Base-by-base conservation (phyloP, 208 protist genomes). In the Trypanosoma lewisi region DNA sequence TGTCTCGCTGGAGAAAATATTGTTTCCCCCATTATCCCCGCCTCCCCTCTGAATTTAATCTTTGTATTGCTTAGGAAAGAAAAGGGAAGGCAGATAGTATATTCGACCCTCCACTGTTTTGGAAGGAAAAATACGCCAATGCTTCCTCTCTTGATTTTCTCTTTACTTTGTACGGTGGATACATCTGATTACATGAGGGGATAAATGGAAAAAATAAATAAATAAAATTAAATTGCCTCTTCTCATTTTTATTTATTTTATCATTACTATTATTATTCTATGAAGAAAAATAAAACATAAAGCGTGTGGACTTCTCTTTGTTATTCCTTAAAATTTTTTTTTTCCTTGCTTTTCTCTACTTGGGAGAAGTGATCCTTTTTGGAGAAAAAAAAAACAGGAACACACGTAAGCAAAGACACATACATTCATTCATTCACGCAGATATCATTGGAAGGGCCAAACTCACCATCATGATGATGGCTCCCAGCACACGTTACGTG, bases 401-500 rank as follows among this genome's bases (percentile, higher is more conserved):
- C 53, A 27, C 30, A 55, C 17, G 37, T 21, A 51, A 8, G 33
- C 21, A 44, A 2, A 64, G 0, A 53, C 34, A 45, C 0, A 33
- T 23, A 63, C 21, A 28, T 21, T 34, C 8, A n/a, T n/a, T n/a
- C n/a, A n/a, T n/a, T n/a, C n/a, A 34, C 19, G 39, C 4, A 56
- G 16, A 7, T 27, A 41, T 3, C 4, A 51, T n/a, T 42, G n/a
- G 48, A 3, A 34, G 50, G 31, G 7, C 23, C 8, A 44, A n/a
- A n/a, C n/a, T n/a, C n/a, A n/a, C n/a, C n/a, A n/a, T n/a, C n/a
- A n/a, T n/a, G n/a, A n/a, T 51, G 55, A 51, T 70, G 58, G 17
- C 57, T 21, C 57, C 75, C 17, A 17, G 44, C 30, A 61, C 77
- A 12, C 78, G 61, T 30, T 96, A 96, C 54, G 75, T 85, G 28